Base-by-base conservation (phyloP, 768 basidiomycete genomes). In the Xerocomellus dryophilus region DNA sequence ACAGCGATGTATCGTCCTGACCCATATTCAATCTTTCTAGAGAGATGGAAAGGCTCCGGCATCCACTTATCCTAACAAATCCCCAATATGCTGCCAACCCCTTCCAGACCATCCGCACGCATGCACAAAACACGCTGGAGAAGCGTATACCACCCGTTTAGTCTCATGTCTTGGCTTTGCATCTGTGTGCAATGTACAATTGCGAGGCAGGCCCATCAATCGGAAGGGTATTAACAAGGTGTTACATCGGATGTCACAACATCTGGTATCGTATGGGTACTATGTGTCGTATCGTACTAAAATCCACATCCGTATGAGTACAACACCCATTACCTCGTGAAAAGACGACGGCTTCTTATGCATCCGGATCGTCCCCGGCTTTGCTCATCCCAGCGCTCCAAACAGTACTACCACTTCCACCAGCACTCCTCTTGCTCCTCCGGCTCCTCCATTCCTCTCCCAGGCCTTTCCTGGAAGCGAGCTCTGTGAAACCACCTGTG, bases 311-410 rank as follows among this genome's bases (percentile, higher is more conserved):
- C 43, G 21, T 42, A 54, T 36, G 45, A 55, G 54, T 61, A 56
- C 45, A 58, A 51, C 46, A 40, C 29, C 12, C 42, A 34, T 57
- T 53, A 47, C 40, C 51, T 55, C 17, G 42, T 36, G 27, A 50
- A 52, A 38, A 45, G 53, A 50, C 21, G 40, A 48, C 9, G 7
- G 18, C 27, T 36, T 17, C 57, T 62, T 57, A 74, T 47, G 66
- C 67, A 14, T 76, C 77, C 35, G 63, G 64, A 52, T 75, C 71
- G 40, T 84, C 81, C 41, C 74, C 83, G 25, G 79, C 74, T 45
- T 76, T 84, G 60, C 83, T 83, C 84, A 89, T 85, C 31, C 90
- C 90, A 47, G 90, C 90, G 66, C 90, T 92, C 85, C 86, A 93
- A 27, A 93, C 87, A 1, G 90, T 93, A 69, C 88, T 88, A 35